Evolutionary conservation across 345 rosid species (phyloP).

Genomic region (Pistacia atlantica): DNA sequence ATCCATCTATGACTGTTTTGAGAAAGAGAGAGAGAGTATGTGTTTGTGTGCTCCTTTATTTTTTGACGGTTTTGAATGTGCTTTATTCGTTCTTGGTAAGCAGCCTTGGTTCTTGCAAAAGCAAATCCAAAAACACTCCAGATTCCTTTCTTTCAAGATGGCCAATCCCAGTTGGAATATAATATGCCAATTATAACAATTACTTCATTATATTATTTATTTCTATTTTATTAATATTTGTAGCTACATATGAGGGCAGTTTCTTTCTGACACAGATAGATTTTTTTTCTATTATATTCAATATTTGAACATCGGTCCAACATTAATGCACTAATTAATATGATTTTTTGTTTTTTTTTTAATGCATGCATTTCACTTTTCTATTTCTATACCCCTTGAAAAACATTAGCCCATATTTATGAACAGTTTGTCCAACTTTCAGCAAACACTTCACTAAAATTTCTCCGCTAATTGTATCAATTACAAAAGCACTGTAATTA

Average conservation of each 20-base stretch:
- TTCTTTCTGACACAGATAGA: not conserved
- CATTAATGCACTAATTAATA: not conserved
- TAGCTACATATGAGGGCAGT: not conserved
- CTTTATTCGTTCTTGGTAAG: slow-evolving; percentile 67
- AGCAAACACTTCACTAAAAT: slow-evolving; percentile 20
- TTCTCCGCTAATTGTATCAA: slow-evolving; percentile 10
- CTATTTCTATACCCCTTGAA: not conserved
- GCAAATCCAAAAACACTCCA: slow-evolving; percentile 43
- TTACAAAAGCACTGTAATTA: too few relatives aligned
- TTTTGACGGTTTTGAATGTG: slow-evolving; percentile 54
- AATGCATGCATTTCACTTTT: not conserved
- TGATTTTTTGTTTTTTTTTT: not conserved
- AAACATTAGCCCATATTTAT: slow-evolving; percentile 20
- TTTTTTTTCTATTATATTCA: not conserved
- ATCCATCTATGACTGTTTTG: not conserved
- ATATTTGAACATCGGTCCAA: slow-evolving; percentile 18
- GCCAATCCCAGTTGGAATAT: slow-evolving; percentile 33
- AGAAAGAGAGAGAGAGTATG: slow-evolving; percentile 16
- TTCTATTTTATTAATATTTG: not conserved
- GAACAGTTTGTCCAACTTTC: slow-evolving; percentile 31
- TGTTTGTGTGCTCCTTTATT: not conserved
- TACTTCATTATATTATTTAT: not conserved
- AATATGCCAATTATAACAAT: not conserved
- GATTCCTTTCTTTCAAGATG: slow-evolving; percentile 69
- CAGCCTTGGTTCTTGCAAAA: slow-evolving; percentile 72